Percentiles rank a stretch among this genome's conserved stretches.
These are phyloP conservation scores for Erucastrum elatum DNA, from an alignment of 345 rosid species.

Conservation along the genomic window DNA sequence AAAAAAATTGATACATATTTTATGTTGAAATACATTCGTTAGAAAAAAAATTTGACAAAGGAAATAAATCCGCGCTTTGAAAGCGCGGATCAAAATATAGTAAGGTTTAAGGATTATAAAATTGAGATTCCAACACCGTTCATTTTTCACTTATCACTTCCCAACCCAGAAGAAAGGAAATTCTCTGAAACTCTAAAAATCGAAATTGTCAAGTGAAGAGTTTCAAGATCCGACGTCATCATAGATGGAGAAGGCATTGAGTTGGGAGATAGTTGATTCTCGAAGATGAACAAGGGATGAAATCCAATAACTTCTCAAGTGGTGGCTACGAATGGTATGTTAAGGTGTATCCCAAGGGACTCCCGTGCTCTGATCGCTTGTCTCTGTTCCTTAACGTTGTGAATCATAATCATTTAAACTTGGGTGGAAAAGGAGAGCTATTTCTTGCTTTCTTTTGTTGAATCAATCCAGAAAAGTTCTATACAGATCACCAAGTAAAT, in stretches of 20 bases:
- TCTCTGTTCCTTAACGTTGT: not conserved
- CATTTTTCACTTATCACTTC: too few species aligned
- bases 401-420: not conserved
- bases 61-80: too few species aligned
- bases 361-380: not conserved
- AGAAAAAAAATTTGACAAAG: too few species aligned
- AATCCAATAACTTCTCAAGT: not conserved
- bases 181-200: too few species aligned
- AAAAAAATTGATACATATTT: too few species aligned
- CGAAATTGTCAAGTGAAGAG: too few species aligned
- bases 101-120: too few species aligned
- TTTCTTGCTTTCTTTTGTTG: not conserved
- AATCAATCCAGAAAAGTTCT: not conserved
- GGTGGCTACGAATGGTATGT: not conserved
- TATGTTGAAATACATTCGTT: too few species aligned
- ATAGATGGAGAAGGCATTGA: not conserved
- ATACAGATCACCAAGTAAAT: not conserved
- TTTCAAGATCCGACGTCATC: too few species aligned
- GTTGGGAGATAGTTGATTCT: not conserved
- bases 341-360: not conserved
- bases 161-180: too few species aligned
- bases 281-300: not conserved
- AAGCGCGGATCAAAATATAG: too few species aligned
- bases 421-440: not conserved
- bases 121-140: too few species aligned